A percentile compares a stretch with the other conserved stretches of the same genome.
phyloP scores from a whole-genome alignment of 352 stramenopile species.

The Phytophthora macrochlamydospora region DNA sequence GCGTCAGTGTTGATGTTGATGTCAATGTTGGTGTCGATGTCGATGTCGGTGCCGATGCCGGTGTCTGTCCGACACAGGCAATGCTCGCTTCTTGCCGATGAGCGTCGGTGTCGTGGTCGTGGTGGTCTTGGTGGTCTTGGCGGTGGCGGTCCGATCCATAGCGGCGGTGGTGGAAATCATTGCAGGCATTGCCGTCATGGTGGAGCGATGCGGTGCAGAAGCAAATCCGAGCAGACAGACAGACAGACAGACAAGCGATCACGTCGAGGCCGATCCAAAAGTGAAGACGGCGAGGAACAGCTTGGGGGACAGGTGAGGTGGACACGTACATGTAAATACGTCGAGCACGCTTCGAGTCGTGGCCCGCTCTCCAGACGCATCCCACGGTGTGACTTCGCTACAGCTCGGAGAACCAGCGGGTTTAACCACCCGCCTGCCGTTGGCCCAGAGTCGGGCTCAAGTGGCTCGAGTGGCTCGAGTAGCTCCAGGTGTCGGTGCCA shows the following conservation, averaged over 20 bases:
- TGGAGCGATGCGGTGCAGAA: not conserved
- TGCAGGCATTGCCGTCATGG: not conserved
- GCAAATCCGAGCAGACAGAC: too few species aligned
- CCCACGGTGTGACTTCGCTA: not conserved
- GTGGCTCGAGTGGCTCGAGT: too few species aligned
- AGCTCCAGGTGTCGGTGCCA: not conserved
- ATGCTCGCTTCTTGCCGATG: slow-evolving; percentile 22
- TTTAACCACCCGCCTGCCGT: slow-evolving; percentile 2
- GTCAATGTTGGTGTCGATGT: not conserved
- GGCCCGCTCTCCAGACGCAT: slow-evolving; percentile 1
- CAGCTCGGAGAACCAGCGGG: not conserved
- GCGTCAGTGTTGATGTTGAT: too few species aligned
- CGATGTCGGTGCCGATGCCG: not conserved
- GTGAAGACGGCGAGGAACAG: not conserved
- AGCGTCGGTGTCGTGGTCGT: too few species aligned
- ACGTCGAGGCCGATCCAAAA: slow-evolving; percentile 18
- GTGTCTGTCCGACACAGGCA: not conserved
- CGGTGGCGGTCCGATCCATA: not conserved
- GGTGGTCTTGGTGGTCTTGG: too few species aligned
- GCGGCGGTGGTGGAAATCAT: not conserved
- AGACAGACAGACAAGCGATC: not conserved
- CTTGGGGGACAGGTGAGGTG: not conserved
- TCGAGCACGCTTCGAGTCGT: not conserved
- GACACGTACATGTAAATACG: not conserved
- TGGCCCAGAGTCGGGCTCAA: not conserved